Percentiles rank a stretch among this genome's conserved stretches.
Conservation (phyloP, 1,284 basidiomycete species). For the Vanrija sp. region DNA sequence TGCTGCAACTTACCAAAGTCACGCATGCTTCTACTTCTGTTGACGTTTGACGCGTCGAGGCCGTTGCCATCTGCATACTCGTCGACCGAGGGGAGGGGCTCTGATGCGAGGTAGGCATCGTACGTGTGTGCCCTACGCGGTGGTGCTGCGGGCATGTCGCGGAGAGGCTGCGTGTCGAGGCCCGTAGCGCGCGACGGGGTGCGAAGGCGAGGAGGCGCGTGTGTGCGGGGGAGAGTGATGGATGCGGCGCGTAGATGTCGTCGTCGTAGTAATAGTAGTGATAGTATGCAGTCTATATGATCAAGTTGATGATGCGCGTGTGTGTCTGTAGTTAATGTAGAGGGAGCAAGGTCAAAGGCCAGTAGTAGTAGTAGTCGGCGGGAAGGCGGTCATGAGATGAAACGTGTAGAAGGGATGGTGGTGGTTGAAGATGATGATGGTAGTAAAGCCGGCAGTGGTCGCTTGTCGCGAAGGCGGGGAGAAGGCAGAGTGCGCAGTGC, state of each 20-base stretch:
- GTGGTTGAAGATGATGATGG: background rate
- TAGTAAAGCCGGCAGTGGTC: background rate
- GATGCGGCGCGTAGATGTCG: background rate
- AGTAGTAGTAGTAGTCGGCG: too few species aligned
- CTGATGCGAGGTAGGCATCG: slow-evolving; percentile 17
- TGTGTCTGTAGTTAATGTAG: too few species aligned
- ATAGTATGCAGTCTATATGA: too few species aligned
- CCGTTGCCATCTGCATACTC: slow-evolving; percentile 7
- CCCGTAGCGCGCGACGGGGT: slow-evolving; percentile 6
- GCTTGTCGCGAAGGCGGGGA: background rate
- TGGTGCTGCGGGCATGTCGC: slow-evolving; percentile 2
- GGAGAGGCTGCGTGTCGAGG: background rate
- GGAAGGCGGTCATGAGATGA: too few species aligned
- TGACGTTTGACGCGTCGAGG: background rate
- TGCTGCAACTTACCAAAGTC: background rate
- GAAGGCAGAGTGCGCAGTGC: too few species aligned
- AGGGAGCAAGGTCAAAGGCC: too few species aligned
- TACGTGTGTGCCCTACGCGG: slow-evolving; percentile 35
- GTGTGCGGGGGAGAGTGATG: background rate
- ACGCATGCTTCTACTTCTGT: slow-evolving; percentile 1
- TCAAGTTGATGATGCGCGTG: too few species aligned
- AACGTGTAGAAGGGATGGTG: background rate
- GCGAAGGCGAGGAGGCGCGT: slow-evolving; percentile 3
- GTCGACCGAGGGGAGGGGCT: background rate
- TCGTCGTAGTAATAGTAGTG: too few species aligned